Evolutionary conservation across 106 monocot genomes (phyloP), one percentile per base, ranked within the genome.

Genomic region (Hemerocallis citrina): DNA sequence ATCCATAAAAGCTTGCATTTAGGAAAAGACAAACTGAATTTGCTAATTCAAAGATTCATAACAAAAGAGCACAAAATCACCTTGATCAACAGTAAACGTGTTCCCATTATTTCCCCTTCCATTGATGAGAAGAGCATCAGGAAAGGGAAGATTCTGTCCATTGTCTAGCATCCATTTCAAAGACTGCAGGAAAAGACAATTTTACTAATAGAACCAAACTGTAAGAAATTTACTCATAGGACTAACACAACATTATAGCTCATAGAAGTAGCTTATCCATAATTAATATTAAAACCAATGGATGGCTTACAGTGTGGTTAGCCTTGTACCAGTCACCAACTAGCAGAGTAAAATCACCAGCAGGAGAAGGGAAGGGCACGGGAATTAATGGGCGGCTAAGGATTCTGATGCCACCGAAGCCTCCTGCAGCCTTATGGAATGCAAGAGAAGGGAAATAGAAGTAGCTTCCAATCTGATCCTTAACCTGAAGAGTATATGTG

Each of bases 21-120:
- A n/a, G n/a, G n/a, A n/a, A n/a, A n/a, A n/a, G n/a, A n/a, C n/a
- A n/a, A n/a, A n/a, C n/a, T n/a, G n/a, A n/a, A n/a, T n/a, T n/a
- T n/a, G n/a, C n/a, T n/a, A n/a, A n/a, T n/a, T n/a, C n/a, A n/a
- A n/a, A n/a, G n/a, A n/a, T n/a, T 54, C 32, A n/a, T 16, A 54
- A 16, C 15, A 31, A 16, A n/a, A 54, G 31, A 54, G 12, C 37
- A 38, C 37, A 32, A 1, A 24, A 7, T 57, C 57, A 75, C 81
- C 81, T 76, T 76, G 76, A 3, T 81, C 65, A 4, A 81, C 76
- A 4, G 81, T 73, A 61, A 81, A 81, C 32, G 76, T 69, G 61
- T 68, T 72, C 23, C 76, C 81, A 51, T 69, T 61, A 51, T 11
- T 39, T 29, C 81, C 73, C 16, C 76, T 23, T 7, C 69, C 69